These are phyloP conservation scores for Bolboschoenus planiculmis DNA, from an alignment of 176 grass and related monocot species.

Conservation along the genomic window DNA sequence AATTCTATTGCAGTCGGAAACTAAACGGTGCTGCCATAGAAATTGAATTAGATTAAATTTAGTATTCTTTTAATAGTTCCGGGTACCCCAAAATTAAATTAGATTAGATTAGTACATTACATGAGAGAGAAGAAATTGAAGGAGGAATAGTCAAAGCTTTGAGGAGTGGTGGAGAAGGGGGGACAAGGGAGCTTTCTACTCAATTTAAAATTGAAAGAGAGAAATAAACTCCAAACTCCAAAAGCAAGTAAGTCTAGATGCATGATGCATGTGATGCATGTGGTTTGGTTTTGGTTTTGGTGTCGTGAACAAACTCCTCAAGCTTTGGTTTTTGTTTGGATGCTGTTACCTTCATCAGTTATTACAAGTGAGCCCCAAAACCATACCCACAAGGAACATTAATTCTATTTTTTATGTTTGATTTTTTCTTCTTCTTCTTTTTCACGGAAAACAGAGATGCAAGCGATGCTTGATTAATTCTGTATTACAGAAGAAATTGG, in stretches of 20 bases:
- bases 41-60: no score
- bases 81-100: not conserved
- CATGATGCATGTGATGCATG: conserved; percentile 4
- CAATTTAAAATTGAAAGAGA: not conserved
- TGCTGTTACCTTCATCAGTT: conserved; percentile 7
- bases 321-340: conserved; percentile 18
- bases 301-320: conserved; percentile 10
- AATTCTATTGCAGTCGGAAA: not conserved
- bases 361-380: conserved; percentile 4
- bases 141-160: not conserved
- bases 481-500: not conserved
- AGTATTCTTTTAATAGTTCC: no score
- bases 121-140: not conserved
- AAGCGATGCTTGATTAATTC: not conserved
- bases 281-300: no score
- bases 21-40: no score
- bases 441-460: not conserved
- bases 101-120: no score
- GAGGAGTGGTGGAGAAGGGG: no score
- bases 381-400: not conserved
- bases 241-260: not conserved
- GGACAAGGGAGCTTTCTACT: conserved; percentile 10
- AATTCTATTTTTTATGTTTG: not conserved
- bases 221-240: not conserved
- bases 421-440: not conserved